A percentile compares a stretch with the other conserved stretches of the same genome.
phyloP scores from a whole-genome alignment of 2,329 filamentous ascomycete species.

The Trichoderma sp. region DNA sequence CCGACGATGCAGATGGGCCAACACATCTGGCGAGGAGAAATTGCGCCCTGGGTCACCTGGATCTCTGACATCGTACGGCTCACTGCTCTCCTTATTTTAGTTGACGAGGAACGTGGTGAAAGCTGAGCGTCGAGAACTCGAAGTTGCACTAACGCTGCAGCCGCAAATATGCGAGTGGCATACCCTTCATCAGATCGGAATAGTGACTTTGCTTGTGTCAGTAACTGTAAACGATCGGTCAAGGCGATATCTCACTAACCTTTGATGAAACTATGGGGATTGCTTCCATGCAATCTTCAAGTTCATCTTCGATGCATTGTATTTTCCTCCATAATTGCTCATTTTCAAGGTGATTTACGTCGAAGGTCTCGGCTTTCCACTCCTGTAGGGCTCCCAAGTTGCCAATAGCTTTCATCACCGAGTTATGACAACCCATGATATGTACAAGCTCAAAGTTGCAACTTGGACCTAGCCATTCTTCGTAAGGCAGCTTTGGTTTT shows the following conservation, averaged over 20 bases:
- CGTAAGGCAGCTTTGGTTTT: not conserved
- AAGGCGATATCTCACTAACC: not conserved
- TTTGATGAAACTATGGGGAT: not conserved
- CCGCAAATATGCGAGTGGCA: not conserved
- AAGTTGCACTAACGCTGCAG: not conserved
- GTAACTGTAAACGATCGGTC: not conserved
- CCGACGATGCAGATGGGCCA: not conserved
- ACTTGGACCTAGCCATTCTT: not conserved
- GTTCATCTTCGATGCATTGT: not conserved
- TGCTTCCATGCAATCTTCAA: not conserved
- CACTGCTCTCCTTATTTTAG: not conserved
- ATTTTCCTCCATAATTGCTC: not conserved
- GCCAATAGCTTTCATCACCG: not conserved
- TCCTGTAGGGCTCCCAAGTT: not conserved
- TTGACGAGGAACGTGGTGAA: not conserved
- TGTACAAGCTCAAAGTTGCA: not conserved
- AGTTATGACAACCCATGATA: not conserved
- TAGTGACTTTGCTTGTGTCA: not conserved
- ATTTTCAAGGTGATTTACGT: not conserved
- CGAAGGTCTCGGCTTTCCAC: not conserved
- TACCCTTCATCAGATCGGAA: not conserved
- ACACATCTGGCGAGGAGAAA: not conserved
- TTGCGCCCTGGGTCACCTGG: not conserved
- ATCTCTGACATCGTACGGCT: not conserved
- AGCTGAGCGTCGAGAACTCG: not conserved